Percentiles rank a stretch among this genome's conserved stretches.
Conservation (phyloP, 257 asterid genomes). For the Capsicum rhomboideum region DNA sequence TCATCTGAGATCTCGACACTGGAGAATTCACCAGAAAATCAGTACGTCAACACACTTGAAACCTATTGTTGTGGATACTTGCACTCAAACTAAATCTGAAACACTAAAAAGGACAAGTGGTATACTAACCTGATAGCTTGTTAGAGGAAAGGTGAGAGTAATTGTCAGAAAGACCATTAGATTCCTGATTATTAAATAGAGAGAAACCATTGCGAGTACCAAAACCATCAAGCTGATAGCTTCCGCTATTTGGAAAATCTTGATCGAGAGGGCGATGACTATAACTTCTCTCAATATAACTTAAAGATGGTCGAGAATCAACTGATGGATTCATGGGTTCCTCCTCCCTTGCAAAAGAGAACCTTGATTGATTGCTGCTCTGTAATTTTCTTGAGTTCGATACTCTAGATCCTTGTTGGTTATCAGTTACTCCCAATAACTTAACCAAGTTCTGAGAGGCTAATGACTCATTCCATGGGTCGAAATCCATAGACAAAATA, state of each 20-base stretch:
- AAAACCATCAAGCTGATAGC: slow-evolving; percentile 39
- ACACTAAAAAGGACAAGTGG: not conserved
- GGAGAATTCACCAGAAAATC: slow-evolving; percentile 15
- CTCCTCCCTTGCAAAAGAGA: slow-evolving; percentile 91
- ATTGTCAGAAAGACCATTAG: slow-evolving; percentile 33
- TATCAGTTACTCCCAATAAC: slow-evolving; percentile 51
- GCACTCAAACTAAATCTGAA: not conserved
- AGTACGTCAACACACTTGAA: not conserved
- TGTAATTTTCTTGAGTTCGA: slow-evolving; percentile 57
- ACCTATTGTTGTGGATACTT: not conserved
- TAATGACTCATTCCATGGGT: slow-evolving; percentile 67
- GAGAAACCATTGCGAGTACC: slow-evolving; percentile 44
- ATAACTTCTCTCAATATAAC: slow-evolving; percentile 35
- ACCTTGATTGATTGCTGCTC: slow-evolving; percentile 72
- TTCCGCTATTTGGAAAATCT: slow-evolving; percentile 34
- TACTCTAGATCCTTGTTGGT: slow-evolving; percentile 40
- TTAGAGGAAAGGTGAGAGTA: slow-evolving; percentile 41
- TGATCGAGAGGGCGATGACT: slow-evolving; percentile 36
- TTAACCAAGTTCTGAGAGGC: slow-evolving; percentile 61
- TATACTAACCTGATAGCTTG: slow-evolving; percentile 54
- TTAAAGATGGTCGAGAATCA: slow-evolving; percentile 31
- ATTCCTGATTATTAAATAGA: slow-evolving; percentile 32
- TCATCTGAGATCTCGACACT: slow-evolving; percentile 79
- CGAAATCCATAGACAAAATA: slow-evolving; percentile 75
- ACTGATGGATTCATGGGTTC: slow-evolving; percentile 28